Percentiles rank a stretch among this genome's conserved stretches.
Conservation (phyloP, 1,139 yeast species). For the Magnusiomyces magnusii region DNA sequence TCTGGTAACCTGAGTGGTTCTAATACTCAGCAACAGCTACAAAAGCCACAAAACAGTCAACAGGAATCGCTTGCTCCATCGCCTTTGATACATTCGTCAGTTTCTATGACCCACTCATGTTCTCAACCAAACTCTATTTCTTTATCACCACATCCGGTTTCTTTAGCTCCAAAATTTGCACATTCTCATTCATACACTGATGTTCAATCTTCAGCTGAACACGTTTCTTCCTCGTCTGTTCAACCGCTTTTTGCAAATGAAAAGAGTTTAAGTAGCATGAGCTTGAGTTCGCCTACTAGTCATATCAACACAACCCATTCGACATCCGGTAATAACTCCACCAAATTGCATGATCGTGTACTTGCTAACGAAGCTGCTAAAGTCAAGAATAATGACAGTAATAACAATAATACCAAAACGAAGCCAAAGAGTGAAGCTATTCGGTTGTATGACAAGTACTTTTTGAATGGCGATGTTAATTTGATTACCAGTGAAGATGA, state of each 20-base stretch:
- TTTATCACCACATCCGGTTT: background rate
- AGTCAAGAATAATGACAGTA: constrained; percentile 14
- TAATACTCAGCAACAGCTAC: background rate
- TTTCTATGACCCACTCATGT: background rate
- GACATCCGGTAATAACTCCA: background rate
- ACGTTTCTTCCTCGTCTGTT: background rate
- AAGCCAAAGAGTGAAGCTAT: background rate
- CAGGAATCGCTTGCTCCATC: background rate
- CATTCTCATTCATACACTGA: background rate
- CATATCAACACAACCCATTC: background rate
- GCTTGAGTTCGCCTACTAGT: background rate
- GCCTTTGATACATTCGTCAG: background rate
- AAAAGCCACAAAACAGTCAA: background rate
- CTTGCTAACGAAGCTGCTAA: background rate
- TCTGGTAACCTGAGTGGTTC: background rate
- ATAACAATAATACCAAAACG: background rate
- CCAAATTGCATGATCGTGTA: background rate
- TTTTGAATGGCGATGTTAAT: background rate
- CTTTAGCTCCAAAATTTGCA: background rate
- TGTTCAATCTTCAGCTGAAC: background rate
- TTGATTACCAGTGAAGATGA: background rate
- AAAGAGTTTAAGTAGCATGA: background rate
- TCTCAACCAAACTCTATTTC: background rate
- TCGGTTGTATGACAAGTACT: background rate
- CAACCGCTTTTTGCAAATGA: background rate